A percentile compares a stretch with the other conserved stretches of the same genome.
Conservation (phyloP, 176 grass and related monocot genomes). For the Bothriochloa decipiens region DNA sequence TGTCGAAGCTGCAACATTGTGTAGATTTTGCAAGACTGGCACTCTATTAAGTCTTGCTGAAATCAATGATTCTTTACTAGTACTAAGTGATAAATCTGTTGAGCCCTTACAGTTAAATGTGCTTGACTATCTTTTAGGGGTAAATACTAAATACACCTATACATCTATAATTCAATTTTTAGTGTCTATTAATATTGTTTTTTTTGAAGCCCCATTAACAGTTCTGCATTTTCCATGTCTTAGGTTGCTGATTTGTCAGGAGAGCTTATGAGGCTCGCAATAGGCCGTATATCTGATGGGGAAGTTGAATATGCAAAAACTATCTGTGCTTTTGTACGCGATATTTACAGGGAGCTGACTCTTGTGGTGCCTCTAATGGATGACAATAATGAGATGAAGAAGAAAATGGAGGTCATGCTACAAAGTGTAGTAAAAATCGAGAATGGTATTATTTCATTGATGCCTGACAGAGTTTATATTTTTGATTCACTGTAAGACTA, state of each 20-base stretch:
- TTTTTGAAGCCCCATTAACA: constrained; percentile 24
- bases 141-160: constrained; percentile 55
- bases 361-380: constrained; percentile 95
- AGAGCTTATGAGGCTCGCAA: constrained; percentile 96
- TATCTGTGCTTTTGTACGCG: constrained; percentile 84
- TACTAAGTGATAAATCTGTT: constrained; percentile 65
- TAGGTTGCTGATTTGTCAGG: constrained; percentile 98
- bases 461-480: constrained; percentile 36
- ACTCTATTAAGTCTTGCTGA: constrained; percentile 84
- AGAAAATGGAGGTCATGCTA: constrained; percentile 98
- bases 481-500: background rate
- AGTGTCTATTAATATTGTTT: background rate
- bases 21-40: constrained; percentile 91
- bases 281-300: constrained; percentile 96
- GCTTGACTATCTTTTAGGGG: constrained; percentile 94
- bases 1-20: constrained; percentile 89
- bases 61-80: constrained; percentile 88
- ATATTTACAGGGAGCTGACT: constrained; percentile 90
- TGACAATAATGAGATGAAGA: constrained; percentile 95
- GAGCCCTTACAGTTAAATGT: constrained; percentile 94
- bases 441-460: constrained; percentile 75
- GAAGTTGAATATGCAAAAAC: constrained; percentile 95
- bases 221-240: constrained; percentile 40
- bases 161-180: constrained; percentile 17
- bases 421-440: constrained; percentile 98